Base-by-base conservation (phyloP, 306 rosid genomes). In the Prunus salicina region DNA sequence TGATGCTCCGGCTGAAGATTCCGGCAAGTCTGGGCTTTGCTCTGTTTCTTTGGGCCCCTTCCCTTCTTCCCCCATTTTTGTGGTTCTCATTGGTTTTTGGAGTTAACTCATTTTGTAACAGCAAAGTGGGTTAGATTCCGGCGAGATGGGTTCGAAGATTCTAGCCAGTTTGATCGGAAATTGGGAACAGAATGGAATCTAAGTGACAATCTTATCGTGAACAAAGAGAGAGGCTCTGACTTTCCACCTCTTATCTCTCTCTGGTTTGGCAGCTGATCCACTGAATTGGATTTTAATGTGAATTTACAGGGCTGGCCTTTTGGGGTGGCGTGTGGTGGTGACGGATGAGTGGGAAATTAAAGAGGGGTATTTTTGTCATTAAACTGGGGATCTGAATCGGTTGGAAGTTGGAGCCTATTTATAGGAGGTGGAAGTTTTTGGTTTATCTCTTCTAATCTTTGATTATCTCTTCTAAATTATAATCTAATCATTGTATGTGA, bases 11-110 rank as follows among this genome's bases (percentile, higher is more conserved):
- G 78, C 55, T 61, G 87, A 66, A 28, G 64, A 30, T 76, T 73
- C 91, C 80, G 78, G 84, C 65, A 22, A 79, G 64, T 75, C 22
- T 56, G 62, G 76, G 22, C 28, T 67, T 64, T 76, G 34, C 49
- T 81, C 67, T 25, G 81, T 38, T 75, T 83, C 72, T 62, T 81
- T 79, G 72, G 53, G 19, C 13, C 20, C 41, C 46, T 62, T 57
- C 34, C n/a, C 74, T 71, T 86, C 86, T 77, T 78, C 81, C 60
- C 84, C 83, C 98, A 89, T 89, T 38, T 38, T 38, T 70, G 64
- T 76, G 57, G 81, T 65, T 71, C 20, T 88, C 85, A 89, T 34
- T 76, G 56, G 62, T 58, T 79, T 60, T 19, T 12, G 76, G 52
- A 58, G 71, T 51, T 60, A 69, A 84, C 76, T 74, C 96, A 89